These are phyloP conservation scores for Hemisphaericaspora nanyangensis DNA, from an alignment of 805 yeast genomes.

Conservation along the genomic window DNA sequence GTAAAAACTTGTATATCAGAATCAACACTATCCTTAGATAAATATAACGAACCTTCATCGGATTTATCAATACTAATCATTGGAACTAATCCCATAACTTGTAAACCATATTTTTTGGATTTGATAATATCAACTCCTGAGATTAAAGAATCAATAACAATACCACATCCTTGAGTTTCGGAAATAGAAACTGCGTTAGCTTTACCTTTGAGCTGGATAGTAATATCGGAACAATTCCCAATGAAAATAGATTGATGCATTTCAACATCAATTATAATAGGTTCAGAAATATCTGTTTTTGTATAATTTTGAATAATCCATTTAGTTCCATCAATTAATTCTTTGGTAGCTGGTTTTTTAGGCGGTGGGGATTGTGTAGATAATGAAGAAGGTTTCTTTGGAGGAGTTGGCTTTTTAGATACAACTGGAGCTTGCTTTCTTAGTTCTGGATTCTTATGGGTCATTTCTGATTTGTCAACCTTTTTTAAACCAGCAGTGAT, in stretches of 20 bases:
- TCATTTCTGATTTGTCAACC: conserved; percentile 90
- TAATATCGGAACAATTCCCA: conserved; percentile 69
- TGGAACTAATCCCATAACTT: conserved; percentile 78
- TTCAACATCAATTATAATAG: conserved; percentile 69
- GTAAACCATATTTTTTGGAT: conserved; percentile 76
- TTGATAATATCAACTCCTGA: conserved; percentile 88
- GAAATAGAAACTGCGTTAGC: conserved; percentile 83
- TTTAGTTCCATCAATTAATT: conserved; percentile 72
- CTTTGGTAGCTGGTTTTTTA: conserved; percentile 48
- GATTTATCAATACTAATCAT: conserved; percentile 84
- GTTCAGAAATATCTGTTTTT: conserved; percentile 37
- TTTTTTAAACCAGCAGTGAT: conserved; percentile 85
- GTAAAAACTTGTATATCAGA: conserved; percentile 70
- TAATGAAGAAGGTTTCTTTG: conserved; percentile 33
- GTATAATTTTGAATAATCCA: conserved; percentile 87
- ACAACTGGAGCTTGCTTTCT: conserved; percentile 53
- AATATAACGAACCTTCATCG: conserved; percentile 79
- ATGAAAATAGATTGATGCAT: conserved; percentile 87
- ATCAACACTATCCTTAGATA: conserved; percentile 65
- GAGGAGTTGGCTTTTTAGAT: conserved; percentile 63
- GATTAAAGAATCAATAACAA: conserved; percentile 79
- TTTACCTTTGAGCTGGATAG: conserved; percentile 85
- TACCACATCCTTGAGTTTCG: conserved; percentile 66
- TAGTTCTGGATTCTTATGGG: conserved; percentile 85
- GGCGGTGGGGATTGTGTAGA: conserved; percentile 39